Conservation (phyloP, 139 green algal species). For the Gonium pectorale region DNA sequence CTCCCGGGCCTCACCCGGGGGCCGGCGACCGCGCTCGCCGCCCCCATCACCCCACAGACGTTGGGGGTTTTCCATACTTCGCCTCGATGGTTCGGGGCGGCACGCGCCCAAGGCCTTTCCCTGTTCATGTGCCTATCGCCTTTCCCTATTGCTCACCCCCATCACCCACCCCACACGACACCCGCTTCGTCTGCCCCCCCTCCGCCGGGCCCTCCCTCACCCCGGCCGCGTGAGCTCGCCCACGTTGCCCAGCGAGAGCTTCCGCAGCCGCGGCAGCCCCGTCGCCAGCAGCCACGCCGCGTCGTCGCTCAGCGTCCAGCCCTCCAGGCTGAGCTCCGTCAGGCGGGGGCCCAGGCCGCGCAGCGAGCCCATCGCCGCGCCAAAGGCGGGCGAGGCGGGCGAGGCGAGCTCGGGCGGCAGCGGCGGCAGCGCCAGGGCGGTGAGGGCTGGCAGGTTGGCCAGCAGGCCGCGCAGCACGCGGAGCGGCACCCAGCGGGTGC, state of each 20-base stretch:
- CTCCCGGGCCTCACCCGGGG: neutral
- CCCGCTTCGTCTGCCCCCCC: neutral
- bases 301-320: slow-evolving; percentile 1
- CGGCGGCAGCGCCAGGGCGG: slow-evolving; percentile 7
- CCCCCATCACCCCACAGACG: neutral
- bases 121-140: no score
- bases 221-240: neutral
- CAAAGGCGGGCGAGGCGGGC: neutral
- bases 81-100: no score
- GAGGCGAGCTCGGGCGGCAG: neutral
- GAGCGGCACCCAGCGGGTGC: neutral
- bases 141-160: neutral
- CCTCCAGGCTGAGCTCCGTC: slow-evolving; percentile 24
- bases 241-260: neutral
- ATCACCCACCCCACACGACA: neutral
- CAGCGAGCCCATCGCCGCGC: neutral
- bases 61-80: no score
- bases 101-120: neutral
- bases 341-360: neutral
- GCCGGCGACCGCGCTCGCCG: neutral
- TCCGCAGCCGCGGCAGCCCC: neutral
- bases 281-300: neutral
- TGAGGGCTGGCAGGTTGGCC: neutral
- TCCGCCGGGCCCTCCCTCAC: neutral
- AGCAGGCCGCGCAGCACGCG: slow-evolving; percentile 16